Evolutionary conservation across 1,284 basidiomycete genomes (phyloP), one percentile per base, ranked within the genome.

Genomic region (Porogramme epimiltina): DNA sequence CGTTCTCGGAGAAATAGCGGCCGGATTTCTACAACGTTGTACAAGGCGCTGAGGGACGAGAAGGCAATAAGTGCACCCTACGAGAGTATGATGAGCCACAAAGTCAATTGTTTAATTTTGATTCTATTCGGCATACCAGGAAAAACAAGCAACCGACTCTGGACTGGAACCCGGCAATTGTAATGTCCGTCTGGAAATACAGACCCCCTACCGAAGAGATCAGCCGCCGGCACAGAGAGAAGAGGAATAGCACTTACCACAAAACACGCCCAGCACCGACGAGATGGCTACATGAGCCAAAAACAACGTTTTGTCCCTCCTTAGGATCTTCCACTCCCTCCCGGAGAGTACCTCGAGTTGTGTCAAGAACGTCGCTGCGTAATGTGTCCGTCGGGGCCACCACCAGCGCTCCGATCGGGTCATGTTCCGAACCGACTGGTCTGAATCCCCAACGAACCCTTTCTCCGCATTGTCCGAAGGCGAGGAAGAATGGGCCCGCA

Each of bases 111-210:
- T 31, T 6, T 31, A 6, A 6, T 8, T 31, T 31, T 8, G 13
- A 31, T 6, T 8, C 18, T 19, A 22, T 18, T 10, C 25, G 22
- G 9, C 28, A 44, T 58, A 89, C 90, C 63, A 95, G 68, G 82
- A 95, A 96, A 77, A 96, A 95, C 43, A 95, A 69, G 56, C 87
- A 90, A 24, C 93, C 93, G n/a, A 96, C 81, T 36, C 93, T 80
- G 19, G 88, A 93, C 69, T 96, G 94, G 79, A 96, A 96, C 0
- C 94, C 93, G 20, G 91, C 89, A 52, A 96, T 95, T 1, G 84
- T 88, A 11, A 80, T 70, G 41, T 80, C 81, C 0, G 91, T 93
- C 31, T 93, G 69, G 72, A 77, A 95, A 68, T 94, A 95, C 49
- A 95, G 68, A 0, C 93, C 93, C 47, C 93, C 92, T 77, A 66